Base-by-base conservation (phyloP, 192 early-diverging fungal genomes). In the Backusella parvicylindrica region DNA sequence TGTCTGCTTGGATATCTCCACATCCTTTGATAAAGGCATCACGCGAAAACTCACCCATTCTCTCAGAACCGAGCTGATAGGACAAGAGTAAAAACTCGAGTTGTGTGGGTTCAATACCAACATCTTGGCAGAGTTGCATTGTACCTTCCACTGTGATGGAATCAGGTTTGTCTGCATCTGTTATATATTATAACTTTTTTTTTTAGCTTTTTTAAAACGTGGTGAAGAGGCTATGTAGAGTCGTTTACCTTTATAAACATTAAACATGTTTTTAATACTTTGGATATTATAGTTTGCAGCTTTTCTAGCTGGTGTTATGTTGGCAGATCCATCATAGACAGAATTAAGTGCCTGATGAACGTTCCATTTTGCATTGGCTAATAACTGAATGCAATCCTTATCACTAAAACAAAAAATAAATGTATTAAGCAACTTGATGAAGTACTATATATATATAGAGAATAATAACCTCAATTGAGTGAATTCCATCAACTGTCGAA, bases 11-110 rank as follows among this genome's bases (percentile, higher is more conserved):
- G 26, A 94, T 81, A 49, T 85, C 81, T 12, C 86, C 81, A 89
- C 92, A 94, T 6, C 93, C 94, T 9, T 93, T 83, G 21, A 91
- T 70, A 86, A 92, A 95, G n/a, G 85, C 91, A 12, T 84, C 56
- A 26, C 88, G 81, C 23, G 83, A 87, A 72, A 94, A 95, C 73
- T 93, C 92, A 71, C 91, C 89, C 91, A 94, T 94, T 28, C 79
- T 81, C 71, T 92, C 84, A 28, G 89, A 86, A 43, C 87, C 84
- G 8, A 96, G 74, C 70, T 94, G 87, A 77, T 83, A 89, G 11
- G 93, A 88, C 26, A 95, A 74, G 23, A 93, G 87, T 2, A 95
- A 76, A 72, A 91, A 89, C 32, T 92, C 93, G 38, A 90, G 84
- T 56, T 93, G 89, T 23, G 86, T 86, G 12, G 93, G 93, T 68